These are phyloP conservation scores for Cicer pinnatifidum DNA, from an alignment of 306 rosid species.

Conservation along the genomic window DNA sequence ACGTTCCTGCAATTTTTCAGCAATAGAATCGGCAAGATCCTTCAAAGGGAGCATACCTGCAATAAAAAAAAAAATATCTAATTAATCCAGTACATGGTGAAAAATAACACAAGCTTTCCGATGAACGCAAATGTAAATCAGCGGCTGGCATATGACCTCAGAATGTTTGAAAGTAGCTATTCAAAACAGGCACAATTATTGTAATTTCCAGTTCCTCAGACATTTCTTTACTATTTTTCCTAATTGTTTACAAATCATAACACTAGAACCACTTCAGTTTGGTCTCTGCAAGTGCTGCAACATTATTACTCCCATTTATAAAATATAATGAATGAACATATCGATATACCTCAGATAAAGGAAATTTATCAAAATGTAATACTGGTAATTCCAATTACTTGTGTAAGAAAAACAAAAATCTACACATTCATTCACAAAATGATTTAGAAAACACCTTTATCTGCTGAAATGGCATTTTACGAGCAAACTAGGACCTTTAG, in stretches of 20 bases:
- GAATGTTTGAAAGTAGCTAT: slow-evolving; percentile 10
- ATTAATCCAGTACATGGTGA: slow-evolving; percentile 11
- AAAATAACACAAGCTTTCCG: slow-evolving; percentile 28
- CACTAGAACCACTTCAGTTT: slow-evolving; percentile 21
- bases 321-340: slow-evolving; percentile 9
- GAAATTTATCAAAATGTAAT: neutral
- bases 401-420: neutral
- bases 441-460: neutral
- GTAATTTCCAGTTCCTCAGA: slow-evolving; percentile 22
- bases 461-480: neutral
- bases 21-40: slow-evolving; percentile 80
- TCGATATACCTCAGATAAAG: slow-evolving; percentile 9
- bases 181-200: slow-evolving; percentile 17
- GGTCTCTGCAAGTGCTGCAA: slow-evolving; percentile 24
- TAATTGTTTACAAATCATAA: slow-evolving; percentile 8
- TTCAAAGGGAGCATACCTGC: slow-evolving; percentile 85
- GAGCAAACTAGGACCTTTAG: neutral
- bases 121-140: slow-evolving; percentile 13
- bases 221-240: slow-evolving; percentile 34
- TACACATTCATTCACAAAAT: slow-evolving; percentile 4
- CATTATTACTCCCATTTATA: slow-evolving; percentile 20
- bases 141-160: slow-evolving; percentile 8
- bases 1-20: slow-evolving; percentile 62
- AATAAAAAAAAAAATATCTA: slow-evolving; percentile 40
- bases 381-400: slow-evolving; percentile 3